These are phyloP conservation scores for Tinospora cordifolia DNA, from an alignment of 164 flowering plant species.

Conservation along the genomic window DNA sequence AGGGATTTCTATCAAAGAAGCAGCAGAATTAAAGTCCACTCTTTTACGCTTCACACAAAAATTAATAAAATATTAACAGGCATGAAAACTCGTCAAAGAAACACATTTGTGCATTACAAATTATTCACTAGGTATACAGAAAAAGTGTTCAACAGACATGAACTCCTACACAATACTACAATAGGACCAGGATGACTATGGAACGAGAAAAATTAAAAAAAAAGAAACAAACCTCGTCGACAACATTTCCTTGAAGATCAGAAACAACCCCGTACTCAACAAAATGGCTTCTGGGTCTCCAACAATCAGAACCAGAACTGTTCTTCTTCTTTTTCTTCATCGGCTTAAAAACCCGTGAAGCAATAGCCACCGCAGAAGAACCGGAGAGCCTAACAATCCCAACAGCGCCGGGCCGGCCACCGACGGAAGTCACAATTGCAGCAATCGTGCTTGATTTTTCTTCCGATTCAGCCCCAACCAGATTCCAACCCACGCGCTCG, in stretches of 20 bases:
- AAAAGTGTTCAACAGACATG: no score
- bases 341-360: constrained; percentile 50
- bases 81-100: no score
- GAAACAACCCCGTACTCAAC: constrained; percentile 81
- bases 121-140: no score
- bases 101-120: no score
- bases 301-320: constrained; percentile 13
- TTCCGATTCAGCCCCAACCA: not conserved
- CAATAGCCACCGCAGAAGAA: constrained; percentile 63
- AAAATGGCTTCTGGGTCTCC: constrained; percentile 79
- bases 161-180: no score
- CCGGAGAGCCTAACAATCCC: constrained; percentile 88
- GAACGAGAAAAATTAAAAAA: not conserved
- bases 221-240: constrained; percentile 61
- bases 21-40: no score
- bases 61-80: no score
- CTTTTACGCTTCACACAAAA: no score
- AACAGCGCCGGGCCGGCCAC: constrained; percentile 80
- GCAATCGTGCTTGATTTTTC: constrained; percentile 59
- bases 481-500: constrained; percentile 29
- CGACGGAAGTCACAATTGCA: constrained; percentile 82
- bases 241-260: constrained; percentile 52
- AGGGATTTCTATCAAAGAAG: no score
- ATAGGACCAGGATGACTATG: no score
- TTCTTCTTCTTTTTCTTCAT: constrained; percentile 31